Evolutionary conservation across 192 early-diverging fungal genomes (phyloP).

Genomic region (Lobulomyces angularis): DNA sequence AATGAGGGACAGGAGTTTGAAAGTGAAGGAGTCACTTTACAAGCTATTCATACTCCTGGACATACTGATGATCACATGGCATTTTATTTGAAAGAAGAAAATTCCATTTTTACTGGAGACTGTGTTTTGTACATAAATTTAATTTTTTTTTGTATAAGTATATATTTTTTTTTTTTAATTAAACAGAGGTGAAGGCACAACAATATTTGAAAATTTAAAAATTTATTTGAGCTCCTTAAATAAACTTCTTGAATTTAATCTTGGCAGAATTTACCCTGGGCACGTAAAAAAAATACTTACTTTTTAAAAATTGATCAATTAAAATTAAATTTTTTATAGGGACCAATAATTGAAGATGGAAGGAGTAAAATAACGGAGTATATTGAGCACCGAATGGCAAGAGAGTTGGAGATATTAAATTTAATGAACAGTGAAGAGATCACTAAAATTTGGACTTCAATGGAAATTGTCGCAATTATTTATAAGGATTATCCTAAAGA

Average conservation of each 20-base stretch:
- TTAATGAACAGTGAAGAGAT: constrained; percentile 13
- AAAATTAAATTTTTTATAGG: too few relatives aligned
- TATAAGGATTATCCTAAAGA: constrained; percentile 43
- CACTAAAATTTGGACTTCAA: constrained; percentile 14
- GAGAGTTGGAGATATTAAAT: constrained; percentile 62
- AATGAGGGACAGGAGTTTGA: constrained; percentile 49
- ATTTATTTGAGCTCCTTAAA: constrained; percentile 58
- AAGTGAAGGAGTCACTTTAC: constrained; percentile 45
- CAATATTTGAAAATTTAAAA: constrained; percentile 61
- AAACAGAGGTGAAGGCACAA: constrained; percentile 76
- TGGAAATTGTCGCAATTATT: constrained; percentile 39
- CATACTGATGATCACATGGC: constrained; percentile 70
- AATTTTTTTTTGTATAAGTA: too few relatives aligned
- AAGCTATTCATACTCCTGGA: constrained; percentile 64
- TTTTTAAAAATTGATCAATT: too few relatives aligned
- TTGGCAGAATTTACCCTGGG: constrained; percentile 45
- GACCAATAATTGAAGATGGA: constrained; percentile 59
- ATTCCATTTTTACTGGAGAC: constrained; percentile 65
- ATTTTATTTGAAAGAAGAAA: constrained; percentile 55
- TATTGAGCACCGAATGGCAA: constrained; percentile 58
- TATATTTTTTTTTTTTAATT: too few relatives aligned
- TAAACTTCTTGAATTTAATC: constrained; percentile 21
- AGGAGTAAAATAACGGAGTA: constrained; percentile 55
- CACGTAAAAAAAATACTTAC: too few relatives aligned
- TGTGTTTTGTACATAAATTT: too few relatives aligned